Percentiles rank a stretch among this genome's conserved stretches.
Conservation (phyloP, 768 basidiomycete species). For the Amanita muscaria region DNA sequence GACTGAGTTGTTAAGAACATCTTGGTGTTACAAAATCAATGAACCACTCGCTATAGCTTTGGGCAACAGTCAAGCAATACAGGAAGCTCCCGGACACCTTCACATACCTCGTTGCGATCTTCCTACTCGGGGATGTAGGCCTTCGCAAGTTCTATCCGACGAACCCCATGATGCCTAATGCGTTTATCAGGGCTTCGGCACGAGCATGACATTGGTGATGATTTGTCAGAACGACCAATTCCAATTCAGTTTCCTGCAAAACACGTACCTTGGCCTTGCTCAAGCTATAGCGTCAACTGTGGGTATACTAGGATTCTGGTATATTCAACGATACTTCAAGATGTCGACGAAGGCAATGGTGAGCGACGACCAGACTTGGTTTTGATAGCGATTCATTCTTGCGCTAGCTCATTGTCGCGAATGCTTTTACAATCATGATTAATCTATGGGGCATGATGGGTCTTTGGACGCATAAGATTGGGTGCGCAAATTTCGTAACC, state of each 20-base stretch:
- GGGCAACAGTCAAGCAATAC: conserved; percentile 66
- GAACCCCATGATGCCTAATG: too few relatives aligned
- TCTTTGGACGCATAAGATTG: conserved; percentile 69
- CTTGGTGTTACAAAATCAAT: too few relatives aligned
- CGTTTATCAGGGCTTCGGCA: conserved; percentile 60
- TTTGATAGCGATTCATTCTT: neutral
- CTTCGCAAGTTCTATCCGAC: too few relatives aligned
- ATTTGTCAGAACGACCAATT: conserved; percentile 78
- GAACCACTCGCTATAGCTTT: too few relatives aligned
- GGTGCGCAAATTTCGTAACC: conserved; percentile 27
- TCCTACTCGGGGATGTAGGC: conserved; percentile 67
- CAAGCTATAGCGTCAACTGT: conserved; percentile 70
- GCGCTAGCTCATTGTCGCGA: conserved; percentile 63
- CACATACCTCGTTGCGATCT: conserved; percentile 66
- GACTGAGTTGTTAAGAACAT: too few relatives aligned
- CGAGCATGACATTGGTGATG: conserved; percentile 62
- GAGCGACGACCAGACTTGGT: conserved; percentile 5
- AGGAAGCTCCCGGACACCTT: conserved; percentile 76
- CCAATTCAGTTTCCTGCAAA: conserved; percentile 71
- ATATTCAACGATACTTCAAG: conserved; percentile 72
- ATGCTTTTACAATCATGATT: conserved; percentile 66
- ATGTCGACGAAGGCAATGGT: conserved; percentile 80
- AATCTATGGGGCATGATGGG: conserved; percentile 85
- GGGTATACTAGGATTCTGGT: conserved; percentile 75
- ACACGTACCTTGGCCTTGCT: conserved; percentile 67